Evolutionary conservation across 495 filamentous ascomycete species (phyloP), one percentile per base, ranked within the genome.

Genomic region (Aspergillus sparsus): DNA sequence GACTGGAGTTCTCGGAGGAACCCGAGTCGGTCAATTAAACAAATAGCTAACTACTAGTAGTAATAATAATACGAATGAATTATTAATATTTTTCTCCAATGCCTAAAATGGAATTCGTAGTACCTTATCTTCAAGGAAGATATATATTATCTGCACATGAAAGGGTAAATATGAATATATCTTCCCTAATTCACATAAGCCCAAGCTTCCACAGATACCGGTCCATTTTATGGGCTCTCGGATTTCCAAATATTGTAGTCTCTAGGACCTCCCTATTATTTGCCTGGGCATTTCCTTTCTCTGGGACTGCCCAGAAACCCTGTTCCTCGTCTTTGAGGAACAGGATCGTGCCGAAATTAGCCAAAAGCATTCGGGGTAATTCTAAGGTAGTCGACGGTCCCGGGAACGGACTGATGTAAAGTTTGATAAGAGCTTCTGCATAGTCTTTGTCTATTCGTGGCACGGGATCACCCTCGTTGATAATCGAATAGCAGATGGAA

Each of bases 391-490:
- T 33, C 15, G 46, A 10, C 2, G 9, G 12, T 15, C 7, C 36
- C 1, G 90, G 89, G 1, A 83, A 77, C 0, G 90, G 86, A 0
- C 78, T 72, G 3, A 84, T 77, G 64, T 89, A 90, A 1, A 94
- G 78, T 58, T 87, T 85, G 9, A 92, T 74, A 31, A 95, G 77
- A 13, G 84, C 87, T 45, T 80, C 77, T 9, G 93, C 78, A 62
- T 92, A 92, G 0, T 82, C 81, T 69, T 83, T 89, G 65, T 93
- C 90, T 0, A 90, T 90, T 16, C 91, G 72, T 2, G 85, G 74
- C 0, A 95, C 89, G 0, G 89, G 90, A 61, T 95, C 91, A 4
- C 91, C 91, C 64, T 95, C 90, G 66, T 94, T 95, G 61, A 92
- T 74, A 66, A 95, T 91, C 15, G 83, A 84, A 34, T 88, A 74